Evolutionary conservation across 768 basidiomycete genomes (phyloP).

Genomic region (Suillus tomentosus): DNA sequence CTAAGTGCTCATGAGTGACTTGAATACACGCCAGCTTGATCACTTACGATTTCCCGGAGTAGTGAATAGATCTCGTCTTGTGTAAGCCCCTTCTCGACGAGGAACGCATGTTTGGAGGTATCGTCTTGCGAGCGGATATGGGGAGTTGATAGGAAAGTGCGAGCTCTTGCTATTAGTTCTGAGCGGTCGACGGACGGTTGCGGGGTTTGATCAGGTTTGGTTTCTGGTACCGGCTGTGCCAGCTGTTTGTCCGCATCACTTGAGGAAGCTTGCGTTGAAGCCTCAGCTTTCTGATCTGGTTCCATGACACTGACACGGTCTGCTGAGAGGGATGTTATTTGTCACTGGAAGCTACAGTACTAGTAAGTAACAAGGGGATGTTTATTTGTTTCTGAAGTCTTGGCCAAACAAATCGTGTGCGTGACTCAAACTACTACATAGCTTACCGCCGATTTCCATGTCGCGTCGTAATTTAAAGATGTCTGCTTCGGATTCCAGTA

Average conservation of each 20-base stretch:
- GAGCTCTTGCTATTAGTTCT: constrained; percentile 56
- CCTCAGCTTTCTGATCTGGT: constrained; percentile 1
- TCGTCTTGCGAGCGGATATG: constrained; percentile 61
- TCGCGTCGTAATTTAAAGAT: too few species aligned
- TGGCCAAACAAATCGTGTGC: too few species aligned
- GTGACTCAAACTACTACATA: too few species aligned
- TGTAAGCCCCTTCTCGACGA: constrained; percentile 70
- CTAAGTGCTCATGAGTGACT: constrained; percentile 23
- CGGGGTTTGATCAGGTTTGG: not conserved
- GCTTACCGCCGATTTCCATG: too few species aligned
- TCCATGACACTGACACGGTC: not conserved
- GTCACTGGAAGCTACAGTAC: too few species aligned
- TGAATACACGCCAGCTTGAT: constrained; percentile 1
- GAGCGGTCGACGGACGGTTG: constrained; percentile 29
- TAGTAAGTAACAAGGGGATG: too few species aligned
- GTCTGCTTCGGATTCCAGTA: not conserved
- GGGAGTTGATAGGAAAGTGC: constrained; percentile 65
- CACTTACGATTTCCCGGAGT: constrained; percentile 55
- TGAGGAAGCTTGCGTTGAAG: not conserved
- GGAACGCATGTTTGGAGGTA: constrained; percentile 60
- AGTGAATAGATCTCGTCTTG: constrained; percentile 60
- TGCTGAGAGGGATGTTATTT: not conserved
- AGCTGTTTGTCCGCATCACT: not conserved
- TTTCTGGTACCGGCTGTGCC: not conserved
- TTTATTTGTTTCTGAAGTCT: too few species aligned